Base-by-base conservation (phyloP, 108 stramenopile genomes). In the Skeletonema tropicum region DNA sequence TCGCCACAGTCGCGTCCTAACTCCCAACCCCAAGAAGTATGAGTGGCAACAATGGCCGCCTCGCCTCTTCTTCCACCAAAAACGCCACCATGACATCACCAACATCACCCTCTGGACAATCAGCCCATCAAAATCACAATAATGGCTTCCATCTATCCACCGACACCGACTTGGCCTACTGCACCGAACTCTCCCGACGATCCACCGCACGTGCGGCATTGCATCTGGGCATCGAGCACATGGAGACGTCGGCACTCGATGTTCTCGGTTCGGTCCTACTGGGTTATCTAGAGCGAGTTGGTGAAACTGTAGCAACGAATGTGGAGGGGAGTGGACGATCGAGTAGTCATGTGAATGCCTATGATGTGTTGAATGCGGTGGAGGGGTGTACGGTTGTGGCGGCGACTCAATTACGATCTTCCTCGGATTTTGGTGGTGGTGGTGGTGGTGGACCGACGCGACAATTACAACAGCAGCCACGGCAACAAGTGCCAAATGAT, bases 141-240 rank as follows among this genome's bases (percentile, higher is more conserved):
- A 29, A 29, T 29, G 26, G 26, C 26, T 23, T 35, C 74, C 60
- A 38, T 77, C 69, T 70, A 6, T 42, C 65, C 38, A 67, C 71
- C 76, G 55, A 57, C 21, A 68, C 70, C 45, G 92, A 91, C 66
- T 25, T 60, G 23, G 58, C 83, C 45, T 91, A 86, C 73, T 86
- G 75, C 66, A 74, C 79, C 55, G 86, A 89, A 66, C 64, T 91
- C 6, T 89, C 91, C 2, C 76, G 88, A 13, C 85, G 94, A 38
- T 77, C 89, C 30, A 89, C 92, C 9, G 92, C 91, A 1, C 80
- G 92, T 21, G 94, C 94, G 19, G 94, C 92, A 35, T 68, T 95
- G 55, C 92, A 93, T 73, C 65, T 95, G 64, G 94, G 94, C 5
- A 80, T 93, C 30, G 88, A 89, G 33, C 75, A 68, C 39, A 90